Percentiles rank a stretch among this genome's conserved stretches.
Evolutionary conservation across 2,329 filamentous ascomycete genomes (phyloP).

Genomic region (Xylaria sp.): DNA sequence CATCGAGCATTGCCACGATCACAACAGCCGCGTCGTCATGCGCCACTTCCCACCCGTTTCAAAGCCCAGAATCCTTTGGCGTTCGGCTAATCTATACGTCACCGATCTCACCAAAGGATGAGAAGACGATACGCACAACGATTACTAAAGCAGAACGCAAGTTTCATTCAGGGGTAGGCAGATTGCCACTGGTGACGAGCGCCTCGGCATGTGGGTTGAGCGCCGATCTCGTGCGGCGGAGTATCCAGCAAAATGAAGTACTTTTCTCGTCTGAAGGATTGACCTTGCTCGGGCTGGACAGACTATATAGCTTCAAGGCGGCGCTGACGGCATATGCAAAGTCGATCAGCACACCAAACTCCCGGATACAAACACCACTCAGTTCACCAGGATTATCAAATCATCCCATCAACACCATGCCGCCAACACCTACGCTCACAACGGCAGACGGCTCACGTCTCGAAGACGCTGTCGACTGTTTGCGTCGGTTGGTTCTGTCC

Average conservation of each 20-base stretch:
- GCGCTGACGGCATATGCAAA: conserved; percentile 68
- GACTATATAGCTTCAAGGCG: conserved; percentile 72
- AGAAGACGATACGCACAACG: conserved; percentile 59
- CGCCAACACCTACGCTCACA: conserved; percentile 21
- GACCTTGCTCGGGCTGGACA: conserved; percentile 69
- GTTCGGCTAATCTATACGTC: conserved; percentile 63
- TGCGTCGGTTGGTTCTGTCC: conserved; percentile 69
- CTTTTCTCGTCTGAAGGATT: conserved; percentile 71
- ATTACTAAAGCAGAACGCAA: conserved; percentile 66
- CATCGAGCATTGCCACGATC: conserved; percentile 55
- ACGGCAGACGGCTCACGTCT: conserved; percentile 53
- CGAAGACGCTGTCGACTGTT: conserved; percentile 71
- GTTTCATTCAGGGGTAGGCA: conserved; percentile 50
- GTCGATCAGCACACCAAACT: conserved; percentile 43
- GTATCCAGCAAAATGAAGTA: conserved; percentile 68
- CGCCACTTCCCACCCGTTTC: conserved; percentile 31
- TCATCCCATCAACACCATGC: conserved; percentile 34
- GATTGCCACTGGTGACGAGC: conserved; percentile 57
- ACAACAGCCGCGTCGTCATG: conserved; percentile 45
- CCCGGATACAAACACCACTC: conserved; percentile 35
- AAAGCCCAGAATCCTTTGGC: conserved; percentile 53
- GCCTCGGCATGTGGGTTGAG: conserved; percentile 60
- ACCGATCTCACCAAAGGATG: conserved; percentile 59
- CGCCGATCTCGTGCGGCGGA: conserved; percentile 65
- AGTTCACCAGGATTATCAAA: conserved; percentile 48